Base-by-base conservation (phyloP, 768 basidiomycete genomes). In the Lyophyllum atratum region DNA sequence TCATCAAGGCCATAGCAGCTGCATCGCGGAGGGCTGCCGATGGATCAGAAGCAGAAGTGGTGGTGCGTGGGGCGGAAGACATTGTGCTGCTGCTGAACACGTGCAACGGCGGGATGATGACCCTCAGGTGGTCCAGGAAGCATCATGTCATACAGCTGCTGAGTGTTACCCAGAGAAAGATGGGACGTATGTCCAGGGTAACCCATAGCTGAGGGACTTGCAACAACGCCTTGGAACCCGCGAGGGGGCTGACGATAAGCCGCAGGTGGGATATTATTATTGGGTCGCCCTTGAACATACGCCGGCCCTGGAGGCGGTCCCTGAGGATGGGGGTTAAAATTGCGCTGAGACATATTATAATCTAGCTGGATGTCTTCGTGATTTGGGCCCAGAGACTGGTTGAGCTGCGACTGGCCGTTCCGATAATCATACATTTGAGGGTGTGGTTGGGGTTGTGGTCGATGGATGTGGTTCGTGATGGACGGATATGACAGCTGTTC, bases 101-200 rank as follows among this genome's bases (percentile, higher is more conserved):
- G 89, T 49, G 84, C 79, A 55, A 90, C 85, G 29, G 88, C 82
- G 33, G 87, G 81, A 66, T 85, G 80, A 50, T 80, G 84, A 59
- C 76, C 78, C 59, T 87, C 84, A 53, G 74, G 76, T 31, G 78
- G 72, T 25, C 75, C 80, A 40, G 83, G 82, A 47, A 85, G 73
- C 82, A 92, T 89, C 86, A 90, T 89, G 65, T 91, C 89, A 64
- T 91, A 92, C 52, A 91, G 65, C 64, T 90, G 89, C 63, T 91
- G 90, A 26, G 89, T 81, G 65, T 82, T 89, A 56, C 86, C 87
- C 52, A 91, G 74, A 11, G 89, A 86, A 54, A 90, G 79, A 60
- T 89, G 86, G 15, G 85, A 75, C n/a, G 84, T 80, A 64, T 88
- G 75, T n/a, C 72, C 72, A 24, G 78, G 70, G 65, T 85, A 88